Base-by-base conservation (phyloP, 805 yeast genomes). In the Metschnikowia colocasiae region DNA sequence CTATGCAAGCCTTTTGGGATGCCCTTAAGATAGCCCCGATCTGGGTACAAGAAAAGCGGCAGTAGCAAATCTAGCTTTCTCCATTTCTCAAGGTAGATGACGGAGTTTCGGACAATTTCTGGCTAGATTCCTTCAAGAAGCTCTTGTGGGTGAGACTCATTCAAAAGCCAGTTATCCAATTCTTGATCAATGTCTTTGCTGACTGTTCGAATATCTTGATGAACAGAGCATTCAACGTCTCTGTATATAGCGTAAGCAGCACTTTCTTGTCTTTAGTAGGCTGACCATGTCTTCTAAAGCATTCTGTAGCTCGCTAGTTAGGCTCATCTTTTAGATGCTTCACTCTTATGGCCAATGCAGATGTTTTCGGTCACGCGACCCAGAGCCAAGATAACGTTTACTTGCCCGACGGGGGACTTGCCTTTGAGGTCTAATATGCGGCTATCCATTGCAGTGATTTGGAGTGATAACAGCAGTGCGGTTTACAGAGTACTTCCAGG, bases 31-130 rank as follows among this genome's bases (percentile, higher is more conserved):
- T 71, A 71, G 16, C 61, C 55, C 32, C 68, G 51, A 55, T 71
- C 76, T 40, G 69, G 50, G 43, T 66, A 69, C 4, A 70, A 47
- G 42, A 68, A 71, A 19, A 70, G 45, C 50, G 63, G 65, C 36
- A 60, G 52, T 37, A 71, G 49, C 5, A 57, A 35, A 13, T 43
- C 35, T 25, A 71, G 46, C 40, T 58, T 61, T 31, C 56, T 62
- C 71, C 70, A 71, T 6, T 32, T 40, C 4, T 51, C 43, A 34
- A 50, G 63, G 4, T 53, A 42, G 1, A 33, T 40, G 8, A 68
- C 39, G 41, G 63, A 13, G 35, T 16, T 3, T 25, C 12, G 7
- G 45, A 46, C 3, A 23, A 19, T 26, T 15, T 1, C 19, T 22
- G 40, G 9, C 40, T 12, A 4, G 39, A 10, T 7, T 26, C 33